Evolutionary conservation across 1,139 yeast genomes (phyloP).

Genomic region (Blastobotrys serpentis): DNA sequence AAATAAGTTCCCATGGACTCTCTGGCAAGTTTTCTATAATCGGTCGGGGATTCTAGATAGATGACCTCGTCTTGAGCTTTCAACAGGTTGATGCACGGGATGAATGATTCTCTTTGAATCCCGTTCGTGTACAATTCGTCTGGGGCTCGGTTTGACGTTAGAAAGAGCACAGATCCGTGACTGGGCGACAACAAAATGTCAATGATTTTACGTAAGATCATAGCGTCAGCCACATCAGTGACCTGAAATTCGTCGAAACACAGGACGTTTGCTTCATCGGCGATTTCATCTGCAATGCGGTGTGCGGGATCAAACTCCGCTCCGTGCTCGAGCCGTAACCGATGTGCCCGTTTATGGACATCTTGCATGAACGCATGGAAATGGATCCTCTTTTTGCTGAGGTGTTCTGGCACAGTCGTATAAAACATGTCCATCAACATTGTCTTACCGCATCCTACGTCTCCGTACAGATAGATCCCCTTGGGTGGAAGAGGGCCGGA

Average conservation of each 20-base stretch:
- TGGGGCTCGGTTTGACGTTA: constrained; percentile 94
- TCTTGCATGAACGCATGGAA: constrained; percentile 97
- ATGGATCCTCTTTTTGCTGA: constrained; percentile 78
- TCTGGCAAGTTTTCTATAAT: constrained; percentile 83
- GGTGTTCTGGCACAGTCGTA: constrained; percentile 70
- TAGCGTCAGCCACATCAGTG: constrained; percentile 97
- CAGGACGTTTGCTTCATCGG: constrained; percentile 68
- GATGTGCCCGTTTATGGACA: constrained; percentile 83
- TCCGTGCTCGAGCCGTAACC: constrained; percentile 60
- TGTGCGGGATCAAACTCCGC: constrained; percentile 82
- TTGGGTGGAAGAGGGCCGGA: constrained; percentile 48
- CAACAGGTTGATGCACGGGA: constrained; percentile 85
- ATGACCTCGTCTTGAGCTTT: constrained; percentile 74
- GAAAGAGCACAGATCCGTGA: constrained; percentile 83
- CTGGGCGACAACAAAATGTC: constrained; percentile 58
- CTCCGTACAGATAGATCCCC: constrained; percentile 93
- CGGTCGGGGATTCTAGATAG: constrained; percentile 85
- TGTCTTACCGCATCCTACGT: constrained; percentile 97
- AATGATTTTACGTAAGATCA: constrained; percentile 78
- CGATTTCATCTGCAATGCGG: constrained; percentile 76
- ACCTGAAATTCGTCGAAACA: constrained; percentile 94
- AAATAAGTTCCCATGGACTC: constrained; percentile 82
- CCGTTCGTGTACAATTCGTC: constrained; percentile 92
- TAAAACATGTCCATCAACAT: constrained; percentile 97
- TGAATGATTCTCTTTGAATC: constrained; percentile 82